Percentiles rank a stretch among this genome's conserved stretches.
phyloP scores from a whole-genome alignment of 2,329 filamentous ascomycete species.

The Ceratocystis diversiconidia region DNA sequence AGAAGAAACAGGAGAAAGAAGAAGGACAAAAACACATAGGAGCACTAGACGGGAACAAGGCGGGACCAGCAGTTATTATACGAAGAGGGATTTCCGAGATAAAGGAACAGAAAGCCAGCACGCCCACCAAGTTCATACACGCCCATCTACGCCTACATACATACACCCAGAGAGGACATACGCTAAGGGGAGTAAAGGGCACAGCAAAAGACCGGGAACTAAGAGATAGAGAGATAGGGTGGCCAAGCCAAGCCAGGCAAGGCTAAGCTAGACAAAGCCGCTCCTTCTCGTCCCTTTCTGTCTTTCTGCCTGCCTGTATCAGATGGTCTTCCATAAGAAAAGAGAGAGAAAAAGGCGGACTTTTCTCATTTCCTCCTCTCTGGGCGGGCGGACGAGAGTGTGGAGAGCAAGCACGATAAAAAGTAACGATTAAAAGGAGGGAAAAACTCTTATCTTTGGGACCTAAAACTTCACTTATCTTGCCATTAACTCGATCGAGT shows the following conservation, averaged over 20 bases:
- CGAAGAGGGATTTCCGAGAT: neutral
- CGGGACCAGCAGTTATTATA: neutral
- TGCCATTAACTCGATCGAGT: neutral
- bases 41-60: no score
- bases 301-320: neutral
- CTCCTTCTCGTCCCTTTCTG: neutral
- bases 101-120: neutral
- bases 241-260: neutral
- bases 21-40: neutral
- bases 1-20: neutral
- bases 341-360: neutral
- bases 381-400: neutral
- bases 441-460: neutral
- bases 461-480: neutral
- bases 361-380: neutral
- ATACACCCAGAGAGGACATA: no score
- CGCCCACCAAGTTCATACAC: neutral
- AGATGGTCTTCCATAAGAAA: neutral
- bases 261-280: neutral
- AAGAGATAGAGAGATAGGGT: neutral
- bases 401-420: neutral
- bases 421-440: neutral
- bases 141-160: no score
- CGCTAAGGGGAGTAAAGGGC: neutral
- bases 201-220: neutral